Evolutionary conservation across 192 early-diverging fungal genomes (phyloP).

Genomic region (Lunasporangiospora selenospora): DNA sequence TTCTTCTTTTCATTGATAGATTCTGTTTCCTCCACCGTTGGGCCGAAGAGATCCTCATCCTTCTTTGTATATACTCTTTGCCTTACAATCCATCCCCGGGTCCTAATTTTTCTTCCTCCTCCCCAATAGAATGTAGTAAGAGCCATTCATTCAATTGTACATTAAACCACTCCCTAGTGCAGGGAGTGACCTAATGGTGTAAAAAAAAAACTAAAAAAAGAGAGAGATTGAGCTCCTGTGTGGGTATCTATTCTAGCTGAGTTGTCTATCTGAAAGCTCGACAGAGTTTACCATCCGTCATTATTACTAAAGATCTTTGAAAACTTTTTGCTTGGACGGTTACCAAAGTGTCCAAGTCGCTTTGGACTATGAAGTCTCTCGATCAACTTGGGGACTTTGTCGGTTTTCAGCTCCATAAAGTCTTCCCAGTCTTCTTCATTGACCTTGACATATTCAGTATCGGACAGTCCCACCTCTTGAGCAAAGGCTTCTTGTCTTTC

Average conservation of each 20-base stretch:
- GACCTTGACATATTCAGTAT: conserved; percentile 44
- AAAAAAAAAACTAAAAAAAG: too few species aligned
- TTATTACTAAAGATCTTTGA: conserved; percentile 45
- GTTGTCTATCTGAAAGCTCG: background rate
- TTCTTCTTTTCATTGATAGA: background rate
- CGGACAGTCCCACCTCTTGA: conserved; percentile 16
- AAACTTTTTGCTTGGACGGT: conserved; percentile 39
- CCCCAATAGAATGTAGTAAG: too few species aligned
- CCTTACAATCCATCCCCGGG: too few species aligned
- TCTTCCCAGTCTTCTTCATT: conserved; percentile 50
- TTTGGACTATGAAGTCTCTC: conserved; percentile 44
- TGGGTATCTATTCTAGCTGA: too few species aligned
- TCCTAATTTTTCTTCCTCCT: too few species aligned
- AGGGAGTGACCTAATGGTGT: too few species aligned
- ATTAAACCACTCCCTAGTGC: too few species aligned
- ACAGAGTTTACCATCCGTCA: conserved; percentile 30
- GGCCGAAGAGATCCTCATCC: too few species aligned
- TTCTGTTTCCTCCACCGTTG: too few species aligned
- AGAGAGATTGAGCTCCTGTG: too few species aligned
- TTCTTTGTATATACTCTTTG: too few species aligned
- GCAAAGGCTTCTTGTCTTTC: conserved; percentile 32
- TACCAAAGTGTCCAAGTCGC: conserved; percentile 39
- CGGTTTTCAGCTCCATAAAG: conserved; percentile 43
- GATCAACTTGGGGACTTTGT: conserved; percentile 42
- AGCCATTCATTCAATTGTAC: too few species aligned